Evolutionary conservation across 106 monocot genomes (phyloP), one percentile per base, ranked within the genome.

Genomic region (Agapanthus africanus): DNA sequence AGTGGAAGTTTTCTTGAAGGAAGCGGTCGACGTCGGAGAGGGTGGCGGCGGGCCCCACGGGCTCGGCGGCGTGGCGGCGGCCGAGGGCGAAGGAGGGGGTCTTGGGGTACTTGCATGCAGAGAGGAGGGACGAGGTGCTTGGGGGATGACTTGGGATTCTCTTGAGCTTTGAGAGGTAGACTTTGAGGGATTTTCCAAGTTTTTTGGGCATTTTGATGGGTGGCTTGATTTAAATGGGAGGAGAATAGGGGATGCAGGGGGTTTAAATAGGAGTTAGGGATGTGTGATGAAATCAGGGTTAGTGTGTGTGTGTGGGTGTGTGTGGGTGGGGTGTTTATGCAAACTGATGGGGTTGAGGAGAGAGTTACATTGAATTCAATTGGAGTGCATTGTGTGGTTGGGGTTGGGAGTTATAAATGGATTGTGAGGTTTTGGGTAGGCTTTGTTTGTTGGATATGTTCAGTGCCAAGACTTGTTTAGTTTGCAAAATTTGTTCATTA

Each of bases 1-100:
- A 84, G 40, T 71, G 72, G 70, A 99, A 97, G 68, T 97, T 89
- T 72, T 92, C 91, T 27, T 60, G 65, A 11, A 97, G 75, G 92
- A 92, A 92, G 22, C 84, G 77, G 74, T 97, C 90, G 52, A 87
- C 71, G 67, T 90, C 97, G 49, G 87, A 76, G 51, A 92, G 85
- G 27, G 87, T 92, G 40, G 90, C 89, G 40, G 84, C 73, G 2
- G 14, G 63, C 21, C 40, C 47, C 19, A 36, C 14, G 66, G 71
- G 40, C 36, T 32, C 36, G 37, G 26, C 31, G 27, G 9, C 22
- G 30, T 10, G 39, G 33, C 60, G 66, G 66, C 66, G 56, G 63
- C 46, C 72, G 13, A 11, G 32, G 63, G 68, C 66, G 74, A 94
- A 82, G 32, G 94, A 94, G 0, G 79, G 70, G 21, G 91, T 97